Evolutionary conservation across 495 filamentous ascomycete genomes (phyloP), one percentile per base, ranked within the genome.

Genomic region (Chaetomium cochliodes): DNA sequence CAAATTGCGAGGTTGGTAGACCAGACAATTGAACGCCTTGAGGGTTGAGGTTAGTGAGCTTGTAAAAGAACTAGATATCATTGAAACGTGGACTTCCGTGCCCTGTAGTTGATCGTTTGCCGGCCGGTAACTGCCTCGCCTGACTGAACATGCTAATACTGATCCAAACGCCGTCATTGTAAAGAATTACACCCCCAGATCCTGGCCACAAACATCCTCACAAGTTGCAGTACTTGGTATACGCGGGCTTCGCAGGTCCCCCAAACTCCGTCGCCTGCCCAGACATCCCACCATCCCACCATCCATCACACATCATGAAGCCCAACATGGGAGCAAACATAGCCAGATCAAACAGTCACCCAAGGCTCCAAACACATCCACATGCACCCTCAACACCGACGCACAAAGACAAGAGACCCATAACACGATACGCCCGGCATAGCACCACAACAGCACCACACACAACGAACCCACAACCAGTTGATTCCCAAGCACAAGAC

Each of bases 1-100:
- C 73, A 76, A 64, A 76, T 76, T 47, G n/a, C 49, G 30, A 41
- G 33, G 20, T 42, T 74, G 60, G 54, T 73, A 33, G 60, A 67
- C 15, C 63, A 41, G 42, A 66, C 73, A 60, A 69, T 74, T 54
- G 50, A 52, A 11, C 60, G 67, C 8, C 67, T 74, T 44, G 58
- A 62, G 16, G 33, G n/a, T 33, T 64, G 42, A 60, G 18, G n/a
- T 25, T 30, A 13, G 15, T 46, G 20, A 28, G 49, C 50, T 50
- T 12, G 9, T 18, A 22, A 5, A 0, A 18, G 33, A 18, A 6
- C 1, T 23, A 50, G 23, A 23, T 52, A 52, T 26, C 8, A 25
- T 11, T 13, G 22, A 5, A 9, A 25, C 22, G 12, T 52, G 9
- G 11, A 52, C 22, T 7, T 12, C 23, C 22, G 12, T 1, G 8